Base-by-base conservation (phyloP, 768 basidiomycete species). In the Pleurotus ostreatus region DNA sequence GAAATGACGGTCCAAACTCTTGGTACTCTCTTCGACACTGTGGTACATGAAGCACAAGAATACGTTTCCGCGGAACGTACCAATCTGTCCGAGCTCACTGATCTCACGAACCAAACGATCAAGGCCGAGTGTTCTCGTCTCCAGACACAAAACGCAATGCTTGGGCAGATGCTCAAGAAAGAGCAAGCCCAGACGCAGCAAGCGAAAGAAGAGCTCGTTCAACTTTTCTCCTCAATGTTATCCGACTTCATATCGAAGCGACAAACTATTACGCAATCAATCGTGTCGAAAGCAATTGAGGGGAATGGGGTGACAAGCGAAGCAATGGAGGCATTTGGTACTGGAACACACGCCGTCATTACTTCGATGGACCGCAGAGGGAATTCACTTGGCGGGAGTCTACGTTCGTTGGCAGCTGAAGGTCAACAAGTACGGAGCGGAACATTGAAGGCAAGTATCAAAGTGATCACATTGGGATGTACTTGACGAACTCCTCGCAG, bases 191-290 rank as follows among this genome's bases (percentile, higher is more conserved):
- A 83, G 58, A 80, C 87, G 0, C 83, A 86, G 22, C 81, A 78
- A 48, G 82, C 88, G 1, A 88, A 84, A 57, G 83, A 85, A 41
- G 87, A 89, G 40, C 68, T 96, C 11, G 69, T 94, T n/a, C 79
- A 86, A 41, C 86, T 85, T 39, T 78, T 96, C 49, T 88, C 89
- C 0, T 75, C 75, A 3, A 75, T 94, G 60, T 71, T 97, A 2
- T 83, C 80, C 9, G 85, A 81, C 23, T 95, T 88, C 67, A 78
- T 85, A 26, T 70, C 79, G 43, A 79, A 85, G 46, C 82, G 89
- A 25, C 88, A 94, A 65, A 74, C 77, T 13, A 82, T 81, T 16
- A 71, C 94, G 52, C 77, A 79, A 40, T 80, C 83, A 23, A 79
- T 83, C 1, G 75, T 91, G 49, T 72, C 71, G 1, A 66, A 70